Evolutionary conservation across 1,284 basidiomycete species (phyloP).

Genomic region (Heterobasidion annosum): DNA sequence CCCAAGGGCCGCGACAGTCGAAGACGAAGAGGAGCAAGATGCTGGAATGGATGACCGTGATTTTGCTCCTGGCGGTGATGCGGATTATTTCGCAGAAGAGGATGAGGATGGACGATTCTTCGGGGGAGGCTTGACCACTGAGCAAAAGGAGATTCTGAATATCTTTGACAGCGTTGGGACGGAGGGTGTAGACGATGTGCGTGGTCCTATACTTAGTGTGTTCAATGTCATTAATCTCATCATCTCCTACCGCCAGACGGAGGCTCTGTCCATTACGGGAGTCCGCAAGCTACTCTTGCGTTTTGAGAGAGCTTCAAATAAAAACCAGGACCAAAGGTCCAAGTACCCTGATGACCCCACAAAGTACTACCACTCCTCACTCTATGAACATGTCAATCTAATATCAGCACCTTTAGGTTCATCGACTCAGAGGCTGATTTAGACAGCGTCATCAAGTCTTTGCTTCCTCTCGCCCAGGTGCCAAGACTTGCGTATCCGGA

Average conservation of each 20-base stretch:
- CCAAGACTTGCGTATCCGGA: constrained; percentile 85
- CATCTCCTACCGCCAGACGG: constrained; percentile 31
- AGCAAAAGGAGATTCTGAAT: constrained; percentile 86
- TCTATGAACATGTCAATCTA: constrained; percentile 1
- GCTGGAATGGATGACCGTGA: constrained; percentile 32
- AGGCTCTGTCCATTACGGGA: constrained; percentile 58
- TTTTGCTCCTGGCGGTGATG: constrained; percentile 78
- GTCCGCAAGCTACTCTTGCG: constrained; percentile 71
- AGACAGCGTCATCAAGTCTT: constrained; percentile 77
- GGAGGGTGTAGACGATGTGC: constrained; percentile 61
- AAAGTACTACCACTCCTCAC: constrained; percentile 42
- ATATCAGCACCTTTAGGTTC: constrained; percentile 51
- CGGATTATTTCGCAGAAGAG: constrained; percentile 85
- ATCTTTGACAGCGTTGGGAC: constrained; percentile 75
- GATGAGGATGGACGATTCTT: constrained; percentile 92
- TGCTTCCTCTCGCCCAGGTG: constrained; percentile 85
- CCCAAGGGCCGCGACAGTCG: constrained; percentile 32
- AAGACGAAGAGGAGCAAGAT: constrained; percentile 43
- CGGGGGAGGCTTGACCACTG: constrained; percentile 82
- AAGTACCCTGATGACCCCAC: constrained; percentile 87
- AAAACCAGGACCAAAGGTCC: constrained; percentile 92
- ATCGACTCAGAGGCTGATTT: constrained; percentile 98
- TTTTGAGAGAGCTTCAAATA: constrained; percentile 84
- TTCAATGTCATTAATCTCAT: not conserved
- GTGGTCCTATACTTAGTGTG: constrained; percentile 19